phyloP scores from a whole-genome alignment of 129 eudicot genomes.

The Pulicaria dysenterica region DNA sequence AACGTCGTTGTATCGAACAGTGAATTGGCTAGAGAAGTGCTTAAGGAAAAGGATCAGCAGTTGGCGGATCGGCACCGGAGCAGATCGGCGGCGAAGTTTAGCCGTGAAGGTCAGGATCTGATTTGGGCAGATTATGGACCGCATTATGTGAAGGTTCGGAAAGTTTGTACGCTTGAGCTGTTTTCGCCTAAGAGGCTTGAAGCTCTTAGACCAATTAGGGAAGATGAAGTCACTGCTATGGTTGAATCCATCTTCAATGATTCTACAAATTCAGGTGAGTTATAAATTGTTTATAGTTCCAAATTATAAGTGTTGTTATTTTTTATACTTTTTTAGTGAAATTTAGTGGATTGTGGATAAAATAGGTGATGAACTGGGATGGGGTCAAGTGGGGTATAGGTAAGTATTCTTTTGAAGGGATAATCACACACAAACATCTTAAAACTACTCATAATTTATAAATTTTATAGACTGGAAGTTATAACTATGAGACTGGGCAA shows the following conservation, averaged over 20 bases:
- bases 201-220: slow-evolving; percentile 67
- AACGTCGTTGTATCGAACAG: slow-evolving; percentile 58
- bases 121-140: slow-evolving; percentile 92
- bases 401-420: no score
- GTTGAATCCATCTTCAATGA: slow-evolving; percentile 63
- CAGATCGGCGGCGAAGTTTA: slow-evolving; percentile 59
- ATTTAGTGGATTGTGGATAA: no score
- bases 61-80: slow-evolving; percentile 69
- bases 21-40: slow-evolving; percentile 59
- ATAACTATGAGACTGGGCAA: no score
- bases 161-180: slow-evolving; percentile 67
- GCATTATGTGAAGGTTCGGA: slow-evolving; percentile 73
- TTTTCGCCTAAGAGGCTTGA: slow-evolving; percentile 66
- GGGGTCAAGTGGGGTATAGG: no score
- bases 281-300: no score
- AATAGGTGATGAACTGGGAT: no score
- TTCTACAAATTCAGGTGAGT: slow-evolving; percentile 45
- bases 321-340: no score
- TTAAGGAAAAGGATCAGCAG: slow-evolving; percentile 72
- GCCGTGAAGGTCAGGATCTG: slow-evolving; percentile 65
- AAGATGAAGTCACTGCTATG: slow-evolving; percentile 77
- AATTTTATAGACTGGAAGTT: no score
- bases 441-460: no score
- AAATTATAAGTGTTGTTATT: no score
- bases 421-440: no score